Conservation (phyloP, 1,284 basidiomycete genomes). For the Ustilago vetiveriae region DNA sequence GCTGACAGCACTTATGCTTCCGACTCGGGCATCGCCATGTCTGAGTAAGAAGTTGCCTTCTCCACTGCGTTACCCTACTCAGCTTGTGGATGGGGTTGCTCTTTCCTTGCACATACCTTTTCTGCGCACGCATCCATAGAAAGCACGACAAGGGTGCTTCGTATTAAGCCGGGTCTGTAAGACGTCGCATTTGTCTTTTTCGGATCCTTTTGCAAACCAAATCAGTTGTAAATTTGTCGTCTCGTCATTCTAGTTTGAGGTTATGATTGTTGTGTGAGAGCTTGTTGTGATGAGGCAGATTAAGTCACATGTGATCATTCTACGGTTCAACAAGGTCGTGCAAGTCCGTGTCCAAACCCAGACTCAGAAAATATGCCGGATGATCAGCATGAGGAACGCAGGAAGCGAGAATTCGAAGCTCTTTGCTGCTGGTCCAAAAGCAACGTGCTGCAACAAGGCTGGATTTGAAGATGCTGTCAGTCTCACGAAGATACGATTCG, state of each 20-base stretch:
- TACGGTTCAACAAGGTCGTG: conserved; percentile 15
- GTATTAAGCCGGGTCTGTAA: too few relatives aligned
- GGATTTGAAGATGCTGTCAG: neutral
- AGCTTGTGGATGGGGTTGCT: too few relatives aligned
- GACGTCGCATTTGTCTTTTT: too few relatives aligned
- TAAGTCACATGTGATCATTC: conserved; percentile 67
- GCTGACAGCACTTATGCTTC: conserved; percentile 54
- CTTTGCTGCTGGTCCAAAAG: conserved; percentile 20
- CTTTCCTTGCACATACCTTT: too few relatives aligned
- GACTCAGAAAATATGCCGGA: conserved; percentile 3
- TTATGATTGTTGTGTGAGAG: conserved; percentile 71
- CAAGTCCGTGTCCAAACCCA: conserved; percentile 6
- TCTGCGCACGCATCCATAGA: too few relatives aligned
- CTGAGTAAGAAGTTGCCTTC: conserved; percentile 33
- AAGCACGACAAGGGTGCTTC: too few relatives aligned
- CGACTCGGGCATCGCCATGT: conserved; percentile 63
- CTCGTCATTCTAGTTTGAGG: too few relatives aligned
- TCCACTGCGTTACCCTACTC: too few relatives aligned
- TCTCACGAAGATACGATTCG: conserved; percentile 72
- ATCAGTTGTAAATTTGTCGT: too few relatives aligned
- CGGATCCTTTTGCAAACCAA: too few relatives aligned
- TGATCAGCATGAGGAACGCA: conserved; percentile 41
- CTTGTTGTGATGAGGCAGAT: conserved; percentile 47
- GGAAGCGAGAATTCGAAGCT: conserved; percentile 26
- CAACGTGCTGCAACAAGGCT: too few relatives aligned